Base-by-base conservation (phyloP, 2,329 filamentous ascomycete genomes). In the Clonostachys chloroleuca region DNA sequence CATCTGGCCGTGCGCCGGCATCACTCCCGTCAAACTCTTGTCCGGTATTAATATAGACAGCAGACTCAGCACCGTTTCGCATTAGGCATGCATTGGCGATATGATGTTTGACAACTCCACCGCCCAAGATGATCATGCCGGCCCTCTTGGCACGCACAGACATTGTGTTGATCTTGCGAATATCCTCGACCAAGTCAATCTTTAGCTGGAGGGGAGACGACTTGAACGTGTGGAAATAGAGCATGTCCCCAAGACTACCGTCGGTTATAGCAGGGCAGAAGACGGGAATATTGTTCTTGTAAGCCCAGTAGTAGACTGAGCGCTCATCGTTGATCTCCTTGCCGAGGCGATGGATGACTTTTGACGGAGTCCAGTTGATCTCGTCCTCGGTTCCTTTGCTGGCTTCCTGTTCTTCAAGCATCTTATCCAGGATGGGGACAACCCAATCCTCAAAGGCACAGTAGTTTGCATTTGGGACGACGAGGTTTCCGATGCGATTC, bases 361-460 rank as follows among this genome's bases (percentile, higher is more conserved):
- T 95, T 58, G 87, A 94, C 0, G 94, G 94, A 0, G 94, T 97
- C 94, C 94, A 99, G 70, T 86, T 78, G 52, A 95, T 77, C 53
- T 88, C 77, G 14, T 86, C 78, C 12, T 86, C 80, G 9, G 78
- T 81, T 18, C 76, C 76, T 63, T 83, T 87, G 58, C 81, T 86
- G 1, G 83, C 85, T 64, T 97, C 92, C 65, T 99, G 94, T 68
- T 99, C 94, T 55, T 86, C 86, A 3, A 97, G 78, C 90, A 99
- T 94, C 55, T 73, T 83, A 70, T 97, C 89, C n/a, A 99, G 75
- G 56, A 99, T 95, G 3, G 94, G 94, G 44, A 97, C 80, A 7
- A 99, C 77, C 94, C 94, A 99, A 71, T 99, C 94, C 65, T 99
- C 94, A 58, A 99, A 99, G 7, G 86, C 84, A 65, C 94, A 97